Base-by-base conservation (phyloP, 257 asterid genomes). In the Haberlea rhodopensis region DNA sequence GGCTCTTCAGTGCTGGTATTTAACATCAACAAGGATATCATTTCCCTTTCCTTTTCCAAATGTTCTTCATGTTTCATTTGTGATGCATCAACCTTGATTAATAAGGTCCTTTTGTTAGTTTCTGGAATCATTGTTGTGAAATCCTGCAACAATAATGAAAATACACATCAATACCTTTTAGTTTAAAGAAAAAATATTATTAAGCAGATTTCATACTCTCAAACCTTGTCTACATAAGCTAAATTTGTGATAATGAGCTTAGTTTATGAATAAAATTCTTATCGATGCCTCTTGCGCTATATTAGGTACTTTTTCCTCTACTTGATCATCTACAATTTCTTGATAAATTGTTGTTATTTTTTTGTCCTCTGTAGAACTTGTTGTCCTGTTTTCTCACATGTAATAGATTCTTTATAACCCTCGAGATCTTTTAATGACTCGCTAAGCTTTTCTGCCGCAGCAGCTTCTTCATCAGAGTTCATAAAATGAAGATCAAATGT, bases 351-450 rank as follows among this genome's bases (percentile, higher is more conserved):
- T 10, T 2, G 16, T 59, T 18, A 27, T 19, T 56, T 70, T 73
- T 54, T 25, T 13, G 34, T 25, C 22, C 60, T 2, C 34, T 19
- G 5, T 13, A 15, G 66, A 24, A 31, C 55, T 67, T 59, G 37
- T 40, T 37, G 51, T 27, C 9, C 11, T 37, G 6, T 43, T 16
- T 40, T 43, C 45, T 61, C 34, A 43, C 55, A 37, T 61, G 66
- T 37, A 43, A 5, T 37, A 15, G 34, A 18, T 40, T 34, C 20
- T 34, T 45, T 54, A n/a, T 22, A 65, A 10, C 45, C 72, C 60
- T 23, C 69, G 5, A 34, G 60, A 60, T 65, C 67, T 53, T 58
- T 63, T 72, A 65, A 21, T 20, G 77, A 48, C 49, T 70, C 76
- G 20, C 20, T 5, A 23, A 62, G 66, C 40, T 60, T 66, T 60